Percentiles rank a stretch among this genome's conserved stretches.
phyloP scores from a whole-genome alignment of 148 eudicot genomes.

The Amaranthus cruentus region DNA sequence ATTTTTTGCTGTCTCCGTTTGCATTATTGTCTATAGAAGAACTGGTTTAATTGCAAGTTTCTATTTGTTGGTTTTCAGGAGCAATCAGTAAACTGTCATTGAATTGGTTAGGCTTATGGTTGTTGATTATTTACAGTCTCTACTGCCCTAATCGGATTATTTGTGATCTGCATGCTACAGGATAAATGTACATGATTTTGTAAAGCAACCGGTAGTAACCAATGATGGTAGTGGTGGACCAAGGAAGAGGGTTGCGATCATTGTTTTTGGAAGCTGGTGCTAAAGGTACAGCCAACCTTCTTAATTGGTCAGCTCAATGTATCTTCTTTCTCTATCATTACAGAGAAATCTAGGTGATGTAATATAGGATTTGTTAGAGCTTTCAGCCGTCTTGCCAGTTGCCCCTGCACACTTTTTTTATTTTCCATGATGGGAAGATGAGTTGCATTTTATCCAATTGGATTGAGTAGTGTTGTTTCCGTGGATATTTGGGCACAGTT shows the following conservation, averaged over 20 bases:
- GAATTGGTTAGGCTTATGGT: too few species aligned
- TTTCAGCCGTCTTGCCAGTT: background rate
- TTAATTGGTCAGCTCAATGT: conserved; percentile 4
- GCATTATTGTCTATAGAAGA: background rate
- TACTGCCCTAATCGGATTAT: background rate
- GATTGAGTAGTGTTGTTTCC: background rate
- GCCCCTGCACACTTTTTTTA: background rate
- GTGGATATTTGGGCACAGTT: conserved; percentile 4
- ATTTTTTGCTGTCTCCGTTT: background rate
- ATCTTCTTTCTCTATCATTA: background rate
- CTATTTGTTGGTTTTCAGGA: background rate
- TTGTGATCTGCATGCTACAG: background rate
- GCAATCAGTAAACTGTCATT: too few species aligned
- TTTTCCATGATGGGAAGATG: background rate
- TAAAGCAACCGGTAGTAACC: background rate
- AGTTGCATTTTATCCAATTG: background rate
- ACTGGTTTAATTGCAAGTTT: background rate
- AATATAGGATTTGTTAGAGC: background rate
- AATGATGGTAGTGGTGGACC: background rate
- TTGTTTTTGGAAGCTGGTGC: conserved; percentile 10
- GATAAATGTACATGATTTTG: background rate
- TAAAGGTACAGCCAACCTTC: background rate
- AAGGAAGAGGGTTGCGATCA: conserved; percentile 4
- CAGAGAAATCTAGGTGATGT: conserved; percentile 5
- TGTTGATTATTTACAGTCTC: background rate